Evolutionary conservation across 2,329 filamentous ascomycete species (phyloP).

Genomic region (Aspergillus awamori): DNA sequence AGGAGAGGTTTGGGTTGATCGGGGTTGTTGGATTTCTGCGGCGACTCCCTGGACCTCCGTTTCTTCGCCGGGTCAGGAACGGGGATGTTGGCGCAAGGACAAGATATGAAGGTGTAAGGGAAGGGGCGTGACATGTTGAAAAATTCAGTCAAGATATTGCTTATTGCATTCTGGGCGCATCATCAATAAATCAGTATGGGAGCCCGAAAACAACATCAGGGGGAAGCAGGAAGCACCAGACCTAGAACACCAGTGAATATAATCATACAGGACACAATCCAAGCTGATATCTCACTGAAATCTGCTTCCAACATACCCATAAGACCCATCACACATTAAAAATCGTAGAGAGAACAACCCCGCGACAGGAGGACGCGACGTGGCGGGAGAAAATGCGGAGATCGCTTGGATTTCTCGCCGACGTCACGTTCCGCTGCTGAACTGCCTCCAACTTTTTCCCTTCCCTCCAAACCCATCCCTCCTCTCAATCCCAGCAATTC

Average conservation of each 20-base stretch:
- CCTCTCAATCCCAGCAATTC: background rate
- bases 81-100: slow-evolving; percentile 61
- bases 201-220: background rate
- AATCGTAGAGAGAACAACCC: background rate
- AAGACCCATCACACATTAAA: too few species aligned
- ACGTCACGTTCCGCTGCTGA: slow-evolving; percentile 4
- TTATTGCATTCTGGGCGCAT: background rate
- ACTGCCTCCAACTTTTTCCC: slow-evolving; percentile 1
- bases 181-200: background rate
- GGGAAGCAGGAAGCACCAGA: background rate
- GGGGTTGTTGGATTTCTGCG: slow-evolving; percentile 34
- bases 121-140: slow-evolving; percentile 57
- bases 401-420: slow-evolving; percentile 3
- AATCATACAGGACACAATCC: background rate
- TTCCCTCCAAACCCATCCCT: background rate
- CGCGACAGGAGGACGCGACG: background rate
- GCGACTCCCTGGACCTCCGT: slow-evolving; percentile 40
- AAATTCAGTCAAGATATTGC: background rate
- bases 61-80: slow-evolving; percentile 43
- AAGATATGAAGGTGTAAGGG: slow-evolving; percentile 67
- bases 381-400: slow-evolving; percentile 6
- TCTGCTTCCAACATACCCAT: background rate
- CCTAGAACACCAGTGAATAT: background rate
- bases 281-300: background rate
- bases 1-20: slow-evolving; percentile 27